phyloP scores from a whole-genome alignment of 2,329 filamentous ascomycete genomes.

The Byssochlamys sp. region DNA sequence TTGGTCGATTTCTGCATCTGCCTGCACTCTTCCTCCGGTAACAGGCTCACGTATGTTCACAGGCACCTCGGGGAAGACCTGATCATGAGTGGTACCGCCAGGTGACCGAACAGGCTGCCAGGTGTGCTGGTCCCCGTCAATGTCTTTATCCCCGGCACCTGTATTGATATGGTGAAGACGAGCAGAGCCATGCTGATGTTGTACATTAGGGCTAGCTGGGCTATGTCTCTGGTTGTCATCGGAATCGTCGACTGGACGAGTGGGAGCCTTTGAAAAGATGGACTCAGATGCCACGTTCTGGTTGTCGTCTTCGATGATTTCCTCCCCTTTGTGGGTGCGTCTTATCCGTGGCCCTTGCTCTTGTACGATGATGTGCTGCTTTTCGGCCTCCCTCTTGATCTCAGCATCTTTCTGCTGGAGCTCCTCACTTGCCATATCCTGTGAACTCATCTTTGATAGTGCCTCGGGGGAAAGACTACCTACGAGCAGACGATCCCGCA shows the following conservation, averaged over 20 bases:
- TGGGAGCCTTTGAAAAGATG: slow-evolving; percentile 38
- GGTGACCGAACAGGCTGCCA: slow-evolving; percentile 77
- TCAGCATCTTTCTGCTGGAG: slow-evolving; percentile 56
- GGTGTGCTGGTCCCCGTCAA: slow-evolving; percentile 62
- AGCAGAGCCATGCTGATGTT: slow-evolving; percentile 13
- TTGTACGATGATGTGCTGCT: slow-evolving; percentile 66
- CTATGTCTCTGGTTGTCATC: slow-evolving; percentile 18
- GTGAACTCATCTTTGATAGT: slow-evolving; percentile 76
- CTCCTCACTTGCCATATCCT: slow-evolving; percentile 87
- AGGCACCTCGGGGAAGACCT: slow-evolving; percentile 35
- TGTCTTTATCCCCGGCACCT: slow-evolving; percentile 34
- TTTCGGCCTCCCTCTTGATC: slow-evolving; percentile 48
- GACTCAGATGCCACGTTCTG: slow-evolving; percentile 38
- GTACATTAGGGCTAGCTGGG: slow-evolving; percentile 17
- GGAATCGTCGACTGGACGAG: slow-evolving; percentile 33
- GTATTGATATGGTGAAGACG: slow-evolving; percentile 26
- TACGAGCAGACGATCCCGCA: slow-evolving; percentile 66
- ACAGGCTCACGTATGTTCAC: slow-evolving; percentile 29
- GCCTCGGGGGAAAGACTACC: slow-evolving; percentile 62
- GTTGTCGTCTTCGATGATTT: slow-evolving; percentile 69
- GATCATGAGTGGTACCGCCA: slow-evolving; percentile 36
- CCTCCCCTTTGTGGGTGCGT: slow-evolving; percentile 89
- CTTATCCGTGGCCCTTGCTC: slow-evolving; percentile 68
- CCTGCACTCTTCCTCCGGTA: slow-evolving; percentile 42
- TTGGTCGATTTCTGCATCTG: slow-evolving; percentile 82